Percentiles rank a stretch among this genome's conserved stretches.
Conservation (phyloP, 2,329 filamentous ascomycete genomes). For the Pseudogymnoascus sp. region DNA sequence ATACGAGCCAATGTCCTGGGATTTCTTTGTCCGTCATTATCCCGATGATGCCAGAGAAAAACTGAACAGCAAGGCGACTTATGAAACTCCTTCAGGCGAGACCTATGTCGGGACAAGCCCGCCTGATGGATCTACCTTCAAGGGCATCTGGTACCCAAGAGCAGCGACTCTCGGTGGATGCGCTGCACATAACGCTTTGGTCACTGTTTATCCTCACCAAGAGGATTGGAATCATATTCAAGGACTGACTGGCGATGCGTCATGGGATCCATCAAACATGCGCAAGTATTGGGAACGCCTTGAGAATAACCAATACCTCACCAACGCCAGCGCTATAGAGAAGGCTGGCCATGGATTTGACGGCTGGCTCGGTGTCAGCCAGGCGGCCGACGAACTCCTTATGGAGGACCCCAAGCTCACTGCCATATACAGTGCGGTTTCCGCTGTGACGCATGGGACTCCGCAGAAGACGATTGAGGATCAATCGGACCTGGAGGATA, state of each 20-base stretch:
- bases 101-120: conserved; percentile 23
- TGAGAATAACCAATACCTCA: conserved; percentile 36
- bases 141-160: conserved; percentile 32
- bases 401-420: conserved; percentile 15
- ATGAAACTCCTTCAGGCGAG: conserved; percentile 13
- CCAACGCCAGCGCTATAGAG: conserved; percentile 24
- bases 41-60: conserved; percentile 34
- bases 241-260: conserved; percentile 34
- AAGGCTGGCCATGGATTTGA: conserved; percentile 35
- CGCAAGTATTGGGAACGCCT: conserved; percentile 33
- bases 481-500: conserved; percentile 9
- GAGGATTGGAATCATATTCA: conserved; percentile 36
- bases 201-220: conserved; percentile 32
- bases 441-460: conserved; percentile 12
- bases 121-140: conserved; percentile 26
- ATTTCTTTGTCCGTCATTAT: conserved; percentile 46
- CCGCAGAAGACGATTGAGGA: conserved; percentile 8
- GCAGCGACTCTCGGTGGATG: conserved; percentile 32
- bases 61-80: conserved; percentile 37
- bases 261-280: conserved; percentile 35
- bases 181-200: conserved; percentile 28
- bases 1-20: conserved; percentile 40
- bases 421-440: conserved; percentile 16
- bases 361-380: conserved; percentile 28
- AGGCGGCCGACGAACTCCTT: conserved; percentile 10